These are phyloP conservation scores for Petunia hybrid DNA, from an alignment of 305 asterid species.

Conservation along the genomic window DNA sequence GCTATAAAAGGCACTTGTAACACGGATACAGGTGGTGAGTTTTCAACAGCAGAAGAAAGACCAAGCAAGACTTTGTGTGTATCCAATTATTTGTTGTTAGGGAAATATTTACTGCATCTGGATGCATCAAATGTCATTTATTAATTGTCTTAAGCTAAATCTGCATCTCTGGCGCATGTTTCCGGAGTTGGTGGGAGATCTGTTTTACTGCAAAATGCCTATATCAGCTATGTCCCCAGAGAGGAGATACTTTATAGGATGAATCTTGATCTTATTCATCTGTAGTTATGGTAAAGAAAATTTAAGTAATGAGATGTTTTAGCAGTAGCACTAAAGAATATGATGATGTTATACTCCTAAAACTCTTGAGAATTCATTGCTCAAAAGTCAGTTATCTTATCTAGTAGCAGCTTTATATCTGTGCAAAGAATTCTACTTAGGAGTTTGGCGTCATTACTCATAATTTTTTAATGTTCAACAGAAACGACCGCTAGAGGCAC, in stretches of 20 bases:
- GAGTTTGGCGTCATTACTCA: not conserved
- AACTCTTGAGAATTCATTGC: not conserved
- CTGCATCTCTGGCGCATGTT: not conserved
- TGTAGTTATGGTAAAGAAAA: no score
- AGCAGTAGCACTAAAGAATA: not conserved
- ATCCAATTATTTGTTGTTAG: not conserved
- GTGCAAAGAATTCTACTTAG: not conserved
- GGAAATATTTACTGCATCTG: not conserved
- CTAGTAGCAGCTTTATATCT: not conserved
- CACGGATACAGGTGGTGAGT: not conserved
- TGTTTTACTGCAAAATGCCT: not conserved
- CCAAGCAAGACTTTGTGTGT: not conserved
- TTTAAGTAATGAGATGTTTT: no score
- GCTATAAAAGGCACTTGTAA: not conserved
- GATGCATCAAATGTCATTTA: not conserved
- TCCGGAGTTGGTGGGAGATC: not conserved
- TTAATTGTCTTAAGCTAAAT: not conserved
- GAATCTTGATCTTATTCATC: no score
- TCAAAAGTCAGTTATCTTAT: not conserved
- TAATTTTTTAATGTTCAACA: conserved; percentile 37
- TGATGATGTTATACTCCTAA: not conserved
- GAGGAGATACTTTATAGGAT: not conserved
- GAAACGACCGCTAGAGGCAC: conserved; percentile 64
- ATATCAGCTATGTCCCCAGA: not conserved
- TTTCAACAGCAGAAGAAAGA: not conserved